Base-by-base conservation (phyloP, 306 rosid species). In the Vachellia collinsii region DNA sequence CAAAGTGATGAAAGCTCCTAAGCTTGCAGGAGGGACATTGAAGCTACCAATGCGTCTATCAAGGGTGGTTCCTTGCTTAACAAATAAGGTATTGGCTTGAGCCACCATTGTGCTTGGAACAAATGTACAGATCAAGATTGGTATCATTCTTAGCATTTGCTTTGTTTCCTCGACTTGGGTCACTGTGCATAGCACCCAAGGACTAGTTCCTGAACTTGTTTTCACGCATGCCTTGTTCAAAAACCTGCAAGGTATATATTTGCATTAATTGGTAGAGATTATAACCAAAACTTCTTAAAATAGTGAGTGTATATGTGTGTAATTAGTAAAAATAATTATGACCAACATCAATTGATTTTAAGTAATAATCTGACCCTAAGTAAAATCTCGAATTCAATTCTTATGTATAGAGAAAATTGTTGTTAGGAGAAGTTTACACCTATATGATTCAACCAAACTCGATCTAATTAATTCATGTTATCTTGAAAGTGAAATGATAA, bases 141-240 rank as follows among this genome's bases (percentile, higher is more conserved):
- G 97, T 3, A 93, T 50, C 93, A 93, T 79, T 48, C 86, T 86
- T 16, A 87, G 77, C 81, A 93, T 93, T 86, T 91, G 93, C 75
- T 91, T 93, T 11, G 97, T 91, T 82, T 93, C 94, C 81, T 93
- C 93, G 0, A 91, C 97, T 80, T 91, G 97, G 17, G 93, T 93
- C 62, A 90, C 88, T 20, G 97, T 37, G 74, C 94, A 85, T 23
- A 82, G 79, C 78, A 51, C 80, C 94, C 92, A 86, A n/a, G 85
- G 88, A 72, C 75, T 72, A 44, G 78, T 81, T 29, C 64, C 22
- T 56, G 85, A 19, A 19, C 70, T 73, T 7, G 37, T 88, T 36
- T 58, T 80, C 14, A 88, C 92, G 5, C 92, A 83, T 1, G 94
- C 94, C 85, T 91, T 91, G 86, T 88, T 85, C 0, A 88, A 86